Conservation (phyloP, 306 rosid species). For the Luffa aegyptiaca region DNA sequence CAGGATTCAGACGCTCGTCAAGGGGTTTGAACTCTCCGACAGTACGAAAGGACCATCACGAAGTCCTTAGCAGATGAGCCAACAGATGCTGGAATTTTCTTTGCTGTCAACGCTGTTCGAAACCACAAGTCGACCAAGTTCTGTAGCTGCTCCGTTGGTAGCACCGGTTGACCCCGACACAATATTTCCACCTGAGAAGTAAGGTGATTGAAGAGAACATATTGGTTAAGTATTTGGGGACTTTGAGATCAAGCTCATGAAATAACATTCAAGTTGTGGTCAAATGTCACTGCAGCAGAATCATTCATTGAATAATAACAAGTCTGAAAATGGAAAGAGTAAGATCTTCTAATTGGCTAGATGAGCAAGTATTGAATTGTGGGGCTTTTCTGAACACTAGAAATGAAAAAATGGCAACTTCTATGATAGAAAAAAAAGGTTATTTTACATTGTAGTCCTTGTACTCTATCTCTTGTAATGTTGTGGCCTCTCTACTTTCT, state of each 20-base stretch:
- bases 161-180: slow-evolving; percentile 78
- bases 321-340: neutral
- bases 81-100: slow-evolving; percentile 58
- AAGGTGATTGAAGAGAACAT: neutral
- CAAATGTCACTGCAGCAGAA: neutral
- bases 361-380: too few species aligned
- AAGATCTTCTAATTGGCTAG: neutral
- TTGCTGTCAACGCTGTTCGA: slow-evolving; percentile 56
- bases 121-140: slow-evolving; percentile 82
- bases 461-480: too few species aligned
- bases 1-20: neutral
- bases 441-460: too few species aligned
- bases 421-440: too few species aligned
- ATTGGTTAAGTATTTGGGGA: neutral
- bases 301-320: neutral
- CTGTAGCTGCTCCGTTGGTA: slow-evolving; percentile 56
- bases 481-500: neutral
- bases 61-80: slow-evolving; percentile 96
- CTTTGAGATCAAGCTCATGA: neutral
- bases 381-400: too few species aligned
- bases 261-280: neutral
- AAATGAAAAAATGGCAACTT: too few species aligned
- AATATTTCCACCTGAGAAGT: slow-evolving; percentile 60
- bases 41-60: slow-evolving; percentile 85
- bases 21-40: slow-evolving; percentile 37